phyloP scores from a whole-genome alignment of 345 rosid genomes.

The Kandelia obovata region DNA sequence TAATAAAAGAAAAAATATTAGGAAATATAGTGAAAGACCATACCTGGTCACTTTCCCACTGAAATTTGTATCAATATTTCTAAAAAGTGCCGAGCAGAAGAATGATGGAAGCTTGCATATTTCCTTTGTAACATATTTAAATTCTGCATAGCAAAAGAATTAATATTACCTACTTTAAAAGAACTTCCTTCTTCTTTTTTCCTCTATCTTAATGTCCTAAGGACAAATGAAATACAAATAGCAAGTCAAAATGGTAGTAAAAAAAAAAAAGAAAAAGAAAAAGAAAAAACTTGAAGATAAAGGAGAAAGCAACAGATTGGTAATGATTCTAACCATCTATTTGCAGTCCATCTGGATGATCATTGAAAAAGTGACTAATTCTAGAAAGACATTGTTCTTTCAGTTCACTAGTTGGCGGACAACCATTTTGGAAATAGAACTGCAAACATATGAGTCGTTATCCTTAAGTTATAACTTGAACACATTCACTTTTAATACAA shows the following conservation, averaged over 20 bases:
- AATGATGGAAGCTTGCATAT: constrained; percentile 89
- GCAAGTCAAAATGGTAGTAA: neutral
- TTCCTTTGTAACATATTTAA: constrained; percentile 41
- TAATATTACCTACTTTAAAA: neutral
- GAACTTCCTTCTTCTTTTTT: neutral
- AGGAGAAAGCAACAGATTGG: neutral
- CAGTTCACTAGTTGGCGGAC: constrained; percentile 23
- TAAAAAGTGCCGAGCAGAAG: constrained; percentile 61
- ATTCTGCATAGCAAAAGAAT: constrained; percentile 14
- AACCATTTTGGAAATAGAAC: constrained; percentile 35
- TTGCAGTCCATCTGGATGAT: constrained; percentile 21
- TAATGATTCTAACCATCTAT: constrained; percentile 22
- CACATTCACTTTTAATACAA: constrained; percentile 3
- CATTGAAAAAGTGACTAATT: constrained; percentile 19
- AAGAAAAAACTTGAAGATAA: neutral
- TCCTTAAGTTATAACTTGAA: neutral
- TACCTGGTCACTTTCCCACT: constrained; percentile 76
- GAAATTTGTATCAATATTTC: constrained; percentile 55
- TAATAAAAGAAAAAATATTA: neutral
- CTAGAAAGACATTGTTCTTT: constrained; percentile 24
- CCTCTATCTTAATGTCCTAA: neutral
- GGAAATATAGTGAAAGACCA: constrained; percentile 6
- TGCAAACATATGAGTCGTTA: constrained; percentile 7
- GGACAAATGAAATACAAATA: neutral
- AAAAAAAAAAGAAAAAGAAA: neutral